Base-by-base conservation (phyloP, 352 stramenopile species). In the Saprolegnia diclina region DNA sequence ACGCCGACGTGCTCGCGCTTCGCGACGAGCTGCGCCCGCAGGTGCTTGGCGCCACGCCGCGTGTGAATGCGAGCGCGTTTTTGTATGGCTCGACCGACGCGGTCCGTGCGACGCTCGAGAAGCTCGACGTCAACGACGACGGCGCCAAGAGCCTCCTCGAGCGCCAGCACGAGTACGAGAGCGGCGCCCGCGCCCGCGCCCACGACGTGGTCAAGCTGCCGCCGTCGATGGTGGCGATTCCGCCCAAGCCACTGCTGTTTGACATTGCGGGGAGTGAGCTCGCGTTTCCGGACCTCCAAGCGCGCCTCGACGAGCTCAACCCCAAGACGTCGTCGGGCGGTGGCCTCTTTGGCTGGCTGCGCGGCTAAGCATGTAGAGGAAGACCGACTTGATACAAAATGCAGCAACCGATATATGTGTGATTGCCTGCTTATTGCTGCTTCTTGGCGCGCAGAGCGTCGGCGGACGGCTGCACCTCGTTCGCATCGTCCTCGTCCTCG, bases 181-280 rank as follows among this genome's bases (percentile, higher is more conserved):
- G 71, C 56, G 83, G 73, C 73, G 80, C 71, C 29, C 71, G 79
- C 22, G 82, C 82, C 56, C 74, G 76, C n/a, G 62, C 80, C 22
- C 80, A 80, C 71, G 83, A 91, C 64, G 72, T 94, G 35, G 72
- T 94, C 50, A 77, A 78, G 61, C 73, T 91, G 32, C 82, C 81
- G 19, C 85, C 85, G 3, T 74, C 81, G 59, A 88, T 92, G 63
- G 76, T 76, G 57, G 73, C 85, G 14, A 71, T 91, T 11, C 77
- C 83, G 29, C 85, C 75, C 78, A 94, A 94, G 75, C 85, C 85
- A 16, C 75, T 94, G 66, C 76, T 94, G 10, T 92, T 94, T 54
- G 85, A 94, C 67, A 77, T 91, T 61, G 83, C 85, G 45, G 90
- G 91, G 66, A 90, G 88, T 61, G 85, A 91, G 74, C 77, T 94